A percentile compares a stretch with the other conserved stretches of the same genome.
phyloP scores from a whole-genome alignment of 768 basidiomycete genomes.

The Tricholoma matsutake region DNA sequence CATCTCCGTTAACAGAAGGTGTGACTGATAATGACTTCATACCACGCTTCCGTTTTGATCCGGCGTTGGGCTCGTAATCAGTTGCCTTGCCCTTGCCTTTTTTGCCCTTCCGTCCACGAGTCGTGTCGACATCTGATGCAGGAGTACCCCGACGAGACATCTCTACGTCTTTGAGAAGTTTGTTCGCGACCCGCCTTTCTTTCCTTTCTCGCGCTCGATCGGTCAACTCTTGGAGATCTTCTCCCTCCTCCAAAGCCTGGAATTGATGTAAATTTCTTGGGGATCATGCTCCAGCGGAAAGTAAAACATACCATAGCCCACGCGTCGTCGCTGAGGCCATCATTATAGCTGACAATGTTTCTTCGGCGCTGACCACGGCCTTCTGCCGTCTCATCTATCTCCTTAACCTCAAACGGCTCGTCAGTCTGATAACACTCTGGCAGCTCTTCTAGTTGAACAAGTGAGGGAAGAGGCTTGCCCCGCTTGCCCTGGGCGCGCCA shows the following conservation, averaged over 20 bases:
- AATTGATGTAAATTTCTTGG: conserved; percentile 5
- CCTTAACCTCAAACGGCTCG: conserved; percentile 67
- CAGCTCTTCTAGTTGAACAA: conserved; percentile 87
- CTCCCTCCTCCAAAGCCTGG: conserved; percentile 77
- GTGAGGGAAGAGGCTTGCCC: conserved; percentile 69
- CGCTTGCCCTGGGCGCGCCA: conserved; percentile 77
- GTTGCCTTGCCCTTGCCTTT: conserved; percentile 57
- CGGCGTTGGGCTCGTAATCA: conserved; percentile 48
- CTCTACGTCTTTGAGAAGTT: conserved; percentile 55
- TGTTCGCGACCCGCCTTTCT: conserved; percentile 58
- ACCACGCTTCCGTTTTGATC: conserved; percentile 76
- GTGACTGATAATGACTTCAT: conserved; percentile 74
- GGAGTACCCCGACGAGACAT: conserved; percentile 64
- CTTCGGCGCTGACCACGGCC: conserved; percentile 85
- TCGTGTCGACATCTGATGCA: conserved; percentile 52
- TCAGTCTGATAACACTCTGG: conserved; percentile 89
- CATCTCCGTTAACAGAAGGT: conserved; percentile 73
- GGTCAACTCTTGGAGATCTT: conserved; percentile 71
- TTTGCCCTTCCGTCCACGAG: conserved; percentile 58
- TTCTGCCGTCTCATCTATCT: conserved; percentile 62
- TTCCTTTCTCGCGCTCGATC: conserved; percentile 65
- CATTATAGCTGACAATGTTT: conserved; percentile 87
- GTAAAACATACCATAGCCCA: conserved; percentile 70
- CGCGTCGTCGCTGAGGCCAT: conserved; percentile 91
- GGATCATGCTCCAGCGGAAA: background rate